These are phyloP conservation scores for Nannochloropsis oceanica DNA, from an alignment of 108 stramenopile genomes.

Conservation along the genomic window DNA sequence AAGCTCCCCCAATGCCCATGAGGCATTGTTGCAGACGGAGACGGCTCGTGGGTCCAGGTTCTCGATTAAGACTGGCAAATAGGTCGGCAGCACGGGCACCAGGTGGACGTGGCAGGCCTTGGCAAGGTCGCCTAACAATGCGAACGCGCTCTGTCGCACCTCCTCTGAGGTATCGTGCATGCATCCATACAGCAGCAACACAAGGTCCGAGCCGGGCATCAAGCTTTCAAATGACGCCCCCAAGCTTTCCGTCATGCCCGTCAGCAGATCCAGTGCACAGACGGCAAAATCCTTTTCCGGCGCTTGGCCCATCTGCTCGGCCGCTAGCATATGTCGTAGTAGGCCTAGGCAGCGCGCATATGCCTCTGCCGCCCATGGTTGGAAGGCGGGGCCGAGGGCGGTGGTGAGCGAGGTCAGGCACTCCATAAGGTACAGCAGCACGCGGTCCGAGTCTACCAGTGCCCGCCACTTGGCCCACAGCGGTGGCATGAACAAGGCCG, in stretches of 20 bases:
- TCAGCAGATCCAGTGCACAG: slow-evolving; percentile 69
- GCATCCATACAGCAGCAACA: slow-evolving; percentile 37
- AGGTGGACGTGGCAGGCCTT: slow-evolving; percentile 55
- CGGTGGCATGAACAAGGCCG: slow-evolving; percentile 54
- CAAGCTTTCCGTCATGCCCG: slow-evolving; percentile 69
- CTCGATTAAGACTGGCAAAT: slow-evolving; percentile 47
- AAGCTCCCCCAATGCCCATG: slow-evolving; percentile 80
- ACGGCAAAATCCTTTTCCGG: slow-evolving; percentile 75
- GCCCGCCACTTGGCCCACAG: slow-evolving; percentile 45
- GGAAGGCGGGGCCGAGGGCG: slow-evolving; percentile 57
- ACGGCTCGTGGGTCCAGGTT: slow-evolving; percentile 30
- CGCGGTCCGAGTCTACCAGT: slow-evolving; percentile 57
- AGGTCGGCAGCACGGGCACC: slow-evolving; percentile 46
- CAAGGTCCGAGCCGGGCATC: slow-evolving; percentile 55
- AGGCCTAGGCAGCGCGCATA: slow-evolving; percentile 60
- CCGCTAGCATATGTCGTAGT: slow-evolving; percentile 53
- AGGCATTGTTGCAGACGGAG: slow-evolving; percentile 67
- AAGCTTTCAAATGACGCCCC: slow-evolving; percentile 56
- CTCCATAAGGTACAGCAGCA: slow-evolving; percentile 68
- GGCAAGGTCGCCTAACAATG: slow-evolving; percentile 71
- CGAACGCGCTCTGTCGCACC: slow-evolving; percentile 74
- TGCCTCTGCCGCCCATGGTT: slow-evolving; percentile 60
- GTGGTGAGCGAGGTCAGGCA: slow-evolving; percentile 56
- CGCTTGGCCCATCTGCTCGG: slow-evolving; percentile 42
- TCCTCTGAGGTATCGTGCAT: slow-evolving; percentile 28